Conservation (phyloP, 2,329 filamentous ascomycete species). For the Aureobasidium sp. region DNA sequence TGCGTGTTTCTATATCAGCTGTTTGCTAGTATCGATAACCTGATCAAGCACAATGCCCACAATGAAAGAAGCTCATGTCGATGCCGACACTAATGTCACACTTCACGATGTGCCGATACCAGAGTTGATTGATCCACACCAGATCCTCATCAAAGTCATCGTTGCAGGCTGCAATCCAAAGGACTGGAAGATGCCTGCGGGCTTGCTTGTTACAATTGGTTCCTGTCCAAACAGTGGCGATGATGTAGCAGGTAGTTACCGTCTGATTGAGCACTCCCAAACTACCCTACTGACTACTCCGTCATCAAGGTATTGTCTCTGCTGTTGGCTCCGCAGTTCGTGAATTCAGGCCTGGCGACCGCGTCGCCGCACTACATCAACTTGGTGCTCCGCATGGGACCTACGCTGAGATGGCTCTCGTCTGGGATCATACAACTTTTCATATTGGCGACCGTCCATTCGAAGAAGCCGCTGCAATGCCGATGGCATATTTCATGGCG, state of each 20-base stretch:
- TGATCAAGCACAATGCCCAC: background rate
- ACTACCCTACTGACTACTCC: background rate
- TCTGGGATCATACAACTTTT: constrained; percentile 37
- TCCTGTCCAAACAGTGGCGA: background rate
- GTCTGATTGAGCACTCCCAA: background rate
- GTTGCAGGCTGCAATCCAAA: constrained; percentile 17
- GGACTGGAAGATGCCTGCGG: constrained; percentile 18
- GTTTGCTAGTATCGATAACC: background rate
- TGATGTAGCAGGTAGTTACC: background rate
- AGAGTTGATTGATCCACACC: background rate
- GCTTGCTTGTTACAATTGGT: constrained; percentile 4
- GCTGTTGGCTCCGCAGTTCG: constrained; percentile 20
- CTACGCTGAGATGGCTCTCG: constrained; percentile 40
- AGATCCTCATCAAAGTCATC: constrained; percentile 16
- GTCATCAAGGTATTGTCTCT: constrained; percentile 16
- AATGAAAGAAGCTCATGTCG: background rate
- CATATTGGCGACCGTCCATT: constrained; percentile 33
- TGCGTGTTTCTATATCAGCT: background rate
- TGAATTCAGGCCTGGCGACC: constrained; percentile 21
- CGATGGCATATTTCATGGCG: constrained; percentile 50
- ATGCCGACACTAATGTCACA: background rate
- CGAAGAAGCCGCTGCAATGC: constrained; percentile 48
- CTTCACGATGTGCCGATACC: background rate
- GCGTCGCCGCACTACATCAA: constrained; percentile 31
- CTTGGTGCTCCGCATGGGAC: constrained; percentile 31